Base-by-base conservation (phyloP, 176 grass and related monocot species). In the Pontederia crassipes region DNA sequence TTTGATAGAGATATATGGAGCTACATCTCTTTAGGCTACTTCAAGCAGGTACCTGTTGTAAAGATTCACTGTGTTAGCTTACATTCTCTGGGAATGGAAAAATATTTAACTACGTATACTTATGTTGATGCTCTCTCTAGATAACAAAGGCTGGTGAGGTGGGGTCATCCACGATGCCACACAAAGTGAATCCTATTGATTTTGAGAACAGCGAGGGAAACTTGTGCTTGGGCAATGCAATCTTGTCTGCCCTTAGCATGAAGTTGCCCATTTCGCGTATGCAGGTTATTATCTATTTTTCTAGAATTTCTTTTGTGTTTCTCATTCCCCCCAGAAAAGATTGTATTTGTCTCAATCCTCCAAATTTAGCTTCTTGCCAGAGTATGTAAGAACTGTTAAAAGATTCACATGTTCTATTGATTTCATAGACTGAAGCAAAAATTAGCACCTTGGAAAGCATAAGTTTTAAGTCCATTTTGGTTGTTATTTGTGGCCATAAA, bases 141-240 rank as follows among this genome's bases (percentile, higher is more conserved):
- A 81, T 89, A 76, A 72, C 82, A 35, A 98, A 98, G 74, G 79
- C 77, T 58, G 94, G 88, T 65, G 94, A 98, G 75, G 77, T 98
- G 64, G 94, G 94, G 78, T 92, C 87, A 28, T 98, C 94, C 56
- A 98, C 88, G 12, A 98, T 98, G 94, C 94, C 88, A 75, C 93
- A 97, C 72, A 97, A 97, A 86, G 81, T 98, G 58, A 97, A 97
- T 73, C 87, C 93, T 46, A 98, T 98, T 16, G 80, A 98, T 89
- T 98, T 98, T 79, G 94, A 98, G 83, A 98, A 98, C 46, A 98
- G 94, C 24, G 93, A 97, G 45, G 93, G 93, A 28, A 97, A 97
- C 78, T 55, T 88, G 17, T 65, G n/a, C 69, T 45, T 72, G 28
- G 88, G 77, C 1, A 97, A 88, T 88, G 74, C 70, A 47, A 46